These are phyloP conservation scores for Domatiomyces catenatus DNA, from an alignment of 2,329 filamentous ascomycete genomes.

Conservation along the genomic window DNA sequence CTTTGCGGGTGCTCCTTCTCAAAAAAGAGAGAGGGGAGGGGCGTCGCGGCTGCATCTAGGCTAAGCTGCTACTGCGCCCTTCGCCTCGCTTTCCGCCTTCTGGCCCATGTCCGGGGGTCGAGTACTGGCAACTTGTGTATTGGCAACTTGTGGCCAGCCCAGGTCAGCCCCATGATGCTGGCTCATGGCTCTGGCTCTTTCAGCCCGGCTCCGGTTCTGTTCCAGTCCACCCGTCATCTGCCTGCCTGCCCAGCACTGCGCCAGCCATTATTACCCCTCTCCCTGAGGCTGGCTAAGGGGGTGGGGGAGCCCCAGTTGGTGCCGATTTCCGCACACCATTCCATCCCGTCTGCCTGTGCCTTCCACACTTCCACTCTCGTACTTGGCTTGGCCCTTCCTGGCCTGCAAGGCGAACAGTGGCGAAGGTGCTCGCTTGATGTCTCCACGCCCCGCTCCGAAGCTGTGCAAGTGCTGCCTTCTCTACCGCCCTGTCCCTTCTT, in stretches of 20 bases:
- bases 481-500: neutral
- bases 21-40: neutral
- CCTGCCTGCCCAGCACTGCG: too few species aligned
- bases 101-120: neutral
- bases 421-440: neutral
- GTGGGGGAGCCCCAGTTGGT: neutral
- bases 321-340: neutral
- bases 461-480: neutral
- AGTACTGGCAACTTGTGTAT: too few species aligned
- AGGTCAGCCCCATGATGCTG: neutral
- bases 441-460: neutral
- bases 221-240: conserved; percentile 1
- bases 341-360: neutral
- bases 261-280: neutral
- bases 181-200: too few species aligned
- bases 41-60: neutral
- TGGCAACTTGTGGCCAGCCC: too few species aligned
- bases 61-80: neutral
- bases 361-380: neutral
- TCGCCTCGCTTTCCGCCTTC: neutral
- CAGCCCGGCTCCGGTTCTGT: neutral
- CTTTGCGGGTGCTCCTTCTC: neutral
- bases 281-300: neutral
- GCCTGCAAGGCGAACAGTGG: neutral
- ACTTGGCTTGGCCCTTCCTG: neutral